A percentile compares a stretch with the other conserved stretches of the same genome.
phyloP scores from a whole-genome alignment of 768 basidiomycete genomes.

The Mycena crocata region DNA sequence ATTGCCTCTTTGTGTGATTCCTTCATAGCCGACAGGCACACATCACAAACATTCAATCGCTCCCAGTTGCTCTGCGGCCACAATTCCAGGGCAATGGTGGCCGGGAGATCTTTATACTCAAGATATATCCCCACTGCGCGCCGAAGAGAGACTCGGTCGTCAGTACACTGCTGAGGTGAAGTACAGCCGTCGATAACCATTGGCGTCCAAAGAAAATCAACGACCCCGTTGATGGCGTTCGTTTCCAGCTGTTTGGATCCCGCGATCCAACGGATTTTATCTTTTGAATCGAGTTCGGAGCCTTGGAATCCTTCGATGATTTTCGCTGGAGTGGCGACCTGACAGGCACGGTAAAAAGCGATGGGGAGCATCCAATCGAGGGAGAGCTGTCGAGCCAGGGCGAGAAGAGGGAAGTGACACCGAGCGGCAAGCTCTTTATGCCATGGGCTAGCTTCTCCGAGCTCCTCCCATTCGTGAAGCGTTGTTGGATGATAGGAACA shows the following conservation, averaged over 20 bases:
- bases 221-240: not conserved
- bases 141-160: too few species aligned
- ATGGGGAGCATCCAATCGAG: constrained; percentile 4
- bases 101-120: not conserved
- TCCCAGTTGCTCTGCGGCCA: not conserved
- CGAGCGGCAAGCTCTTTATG: not conserved
- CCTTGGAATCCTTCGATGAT: not conserved
- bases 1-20: not conserved
- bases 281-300: not conserved
- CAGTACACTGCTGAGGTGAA: too few species aligned
- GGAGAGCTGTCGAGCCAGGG: constrained; percentile 2
- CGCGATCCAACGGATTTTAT: not conserved
- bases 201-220: not conserved
- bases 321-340: not conserved
- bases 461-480: not conserved
- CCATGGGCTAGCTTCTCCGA: not conserved
- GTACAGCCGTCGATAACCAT: too few species aligned
- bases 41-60: not conserved
- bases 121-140: too few species aligned
- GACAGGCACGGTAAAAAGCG: not conserved
- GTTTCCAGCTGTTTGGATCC: not conserved
- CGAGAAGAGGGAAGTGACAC: not conserved
- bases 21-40: constrained; percentile 3
- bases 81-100: too few species aligned
- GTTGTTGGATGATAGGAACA: not conserved